A percentile compares a stretch with the other conserved stretches of the same genome.
These are phyloP conservation scores for Microcera coccophila DNA, from an alignment of 2,329 filamentous ascomycete species.

Conservation along the genomic window DNA sequence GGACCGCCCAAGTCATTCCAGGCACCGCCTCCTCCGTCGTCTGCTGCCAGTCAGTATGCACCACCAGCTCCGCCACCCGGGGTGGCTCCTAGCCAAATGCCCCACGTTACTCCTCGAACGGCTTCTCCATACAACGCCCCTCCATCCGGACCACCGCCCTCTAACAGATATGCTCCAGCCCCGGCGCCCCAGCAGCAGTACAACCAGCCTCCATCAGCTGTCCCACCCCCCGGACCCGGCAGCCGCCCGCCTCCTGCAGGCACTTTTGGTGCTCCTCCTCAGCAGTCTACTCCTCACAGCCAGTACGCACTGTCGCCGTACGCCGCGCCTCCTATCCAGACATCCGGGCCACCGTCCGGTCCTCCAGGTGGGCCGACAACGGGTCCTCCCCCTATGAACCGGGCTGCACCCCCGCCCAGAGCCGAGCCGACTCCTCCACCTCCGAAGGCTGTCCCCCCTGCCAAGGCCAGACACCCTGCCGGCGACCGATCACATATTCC, in stretches of 20 bases:
- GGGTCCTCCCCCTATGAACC: slow-evolving; percentile 34
- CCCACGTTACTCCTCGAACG: slow-evolving; percentile 65
- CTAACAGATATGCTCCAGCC: slow-evolving; percentile 71
- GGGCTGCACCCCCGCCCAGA: slow-evolving; percentile 29
- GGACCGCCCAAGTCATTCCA: slow-evolving; percentile 51
- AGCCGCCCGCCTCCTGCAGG: slow-evolving; percentile 46
- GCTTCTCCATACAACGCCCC: slow-evolving; percentile 84
- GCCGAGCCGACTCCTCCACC: slow-evolving; percentile 38
- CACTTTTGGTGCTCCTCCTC: slow-evolving; percentile 42
- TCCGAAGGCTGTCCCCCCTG: slow-evolving; percentile 44
- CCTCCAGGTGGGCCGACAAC: slow-evolving; percentile 41
- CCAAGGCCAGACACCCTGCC: slow-evolving; percentile 66
- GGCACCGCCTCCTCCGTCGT: slow-evolving; percentile 47
- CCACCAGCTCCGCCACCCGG: slow-evolving; percentile 60
- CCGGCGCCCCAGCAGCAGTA: slow-evolving; percentile 53
- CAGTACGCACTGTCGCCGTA: slow-evolving; percentile 61
- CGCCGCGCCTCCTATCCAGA: slow-evolving; percentile 33
- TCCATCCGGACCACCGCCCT: slow-evolving; percentile 63
- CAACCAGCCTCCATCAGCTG: slow-evolving; percentile 39
- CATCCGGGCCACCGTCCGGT: slow-evolving; percentile 37
- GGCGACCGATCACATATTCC: slow-evolving; percentile 92
- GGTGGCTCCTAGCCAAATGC: slow-evolving; percentile 54
- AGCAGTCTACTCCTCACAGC: slow-evolving; percentile 44
- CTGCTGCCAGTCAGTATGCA: slow-evolving; percentile 54
- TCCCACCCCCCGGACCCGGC: slow-evolving; percentile 39